Conservation (phyloP, 2,329 filamentous ascomycete species). For the Plenodomus lindquistii region DNA sequence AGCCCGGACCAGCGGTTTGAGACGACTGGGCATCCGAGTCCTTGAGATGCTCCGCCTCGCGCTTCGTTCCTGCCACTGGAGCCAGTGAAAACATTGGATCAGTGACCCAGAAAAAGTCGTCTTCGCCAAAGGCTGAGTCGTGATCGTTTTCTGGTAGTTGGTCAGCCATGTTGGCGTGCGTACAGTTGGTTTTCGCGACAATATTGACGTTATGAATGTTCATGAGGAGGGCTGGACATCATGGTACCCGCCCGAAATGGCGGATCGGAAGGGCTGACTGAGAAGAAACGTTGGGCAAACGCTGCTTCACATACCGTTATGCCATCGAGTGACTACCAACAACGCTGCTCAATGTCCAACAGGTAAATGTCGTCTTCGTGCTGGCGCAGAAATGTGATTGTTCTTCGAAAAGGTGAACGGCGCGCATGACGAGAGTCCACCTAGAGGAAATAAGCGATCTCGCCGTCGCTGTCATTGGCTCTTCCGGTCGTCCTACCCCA, state of each 20-base stretch:
- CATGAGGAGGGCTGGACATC: neutral
- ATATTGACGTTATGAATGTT: neutral
- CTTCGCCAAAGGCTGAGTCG: conserved; percentile 39
- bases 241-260: neutral
- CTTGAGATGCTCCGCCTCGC: conserved; percentile 28
- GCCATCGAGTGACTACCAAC: neutral
- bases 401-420: neutral
- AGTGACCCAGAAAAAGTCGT: conserved; percentile 27
- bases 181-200: neutral
- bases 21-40: neutral
- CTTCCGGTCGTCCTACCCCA: neutral
- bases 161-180: conserved; percentile 34
- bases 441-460: neutral
- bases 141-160: conserved; percentile 29
- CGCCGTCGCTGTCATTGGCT: neutral
- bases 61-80: conserved; percentile 39
- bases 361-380: neutral
- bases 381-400: neutral
- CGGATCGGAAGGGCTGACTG: neutral
- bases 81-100: conserved; percentile 34
- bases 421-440: neutral
- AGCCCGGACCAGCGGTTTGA: neutral
- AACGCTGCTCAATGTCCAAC: neutral
- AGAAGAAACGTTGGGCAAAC: neutral
- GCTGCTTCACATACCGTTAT: neutral